These are phyloP conservation scores for Nicotiana undulata DNA, from an alignment of 257 asterid species.

Conservation along the genomic window DNA sequence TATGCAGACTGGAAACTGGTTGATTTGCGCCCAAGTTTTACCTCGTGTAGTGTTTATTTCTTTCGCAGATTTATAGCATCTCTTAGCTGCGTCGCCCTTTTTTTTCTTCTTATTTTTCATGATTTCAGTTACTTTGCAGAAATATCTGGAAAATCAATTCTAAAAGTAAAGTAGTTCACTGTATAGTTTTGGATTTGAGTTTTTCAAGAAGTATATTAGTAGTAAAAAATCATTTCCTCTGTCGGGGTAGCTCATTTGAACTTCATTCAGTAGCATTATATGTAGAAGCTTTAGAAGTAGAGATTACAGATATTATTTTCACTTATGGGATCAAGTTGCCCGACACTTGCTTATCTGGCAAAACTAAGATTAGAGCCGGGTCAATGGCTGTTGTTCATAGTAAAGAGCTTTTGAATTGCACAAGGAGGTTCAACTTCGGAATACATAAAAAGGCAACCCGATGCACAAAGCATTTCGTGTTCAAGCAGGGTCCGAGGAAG, in stretches of 20 bases:
- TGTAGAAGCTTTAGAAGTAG: no score
- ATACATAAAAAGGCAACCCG: neutral
- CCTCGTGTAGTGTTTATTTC: neutral
- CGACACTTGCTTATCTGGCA: neutral
- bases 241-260: no score
- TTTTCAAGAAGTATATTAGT: neutral
- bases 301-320: no score
- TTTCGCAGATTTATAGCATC: neutral
- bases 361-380: neutral
- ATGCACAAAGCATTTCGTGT: no score
- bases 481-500: no score
- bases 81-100: neutral
- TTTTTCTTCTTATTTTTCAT: neutral
- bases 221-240: no score
- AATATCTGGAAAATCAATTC: neutral
- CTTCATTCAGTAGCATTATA: no score
- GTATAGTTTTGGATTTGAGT: neutral
- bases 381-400: neutral
- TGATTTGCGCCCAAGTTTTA: neutral
- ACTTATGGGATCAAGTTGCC: neutral
- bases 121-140: neutral
- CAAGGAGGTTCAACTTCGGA: neutral
- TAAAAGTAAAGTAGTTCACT: neutral
- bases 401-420: neutral
- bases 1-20: neutral